These are phyloP conservation scores for Ocimum tenuiflorum DNA, from an alignment of 257 asterid species.

Conservation along the genomic window DNA sequence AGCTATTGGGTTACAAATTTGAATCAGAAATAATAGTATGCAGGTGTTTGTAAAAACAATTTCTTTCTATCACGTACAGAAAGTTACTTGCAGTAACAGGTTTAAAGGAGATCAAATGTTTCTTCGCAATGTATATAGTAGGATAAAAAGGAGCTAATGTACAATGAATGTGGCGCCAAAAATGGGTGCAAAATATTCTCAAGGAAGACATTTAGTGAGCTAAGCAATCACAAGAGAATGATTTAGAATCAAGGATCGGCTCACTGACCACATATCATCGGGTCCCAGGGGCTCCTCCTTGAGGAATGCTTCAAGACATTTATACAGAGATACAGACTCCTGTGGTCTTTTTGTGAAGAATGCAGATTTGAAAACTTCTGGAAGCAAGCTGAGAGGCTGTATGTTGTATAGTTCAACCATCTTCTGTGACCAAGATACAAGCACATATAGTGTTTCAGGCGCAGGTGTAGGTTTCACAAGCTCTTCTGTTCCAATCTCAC, in stretches of 20 bases:
- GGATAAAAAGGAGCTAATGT: background rate
- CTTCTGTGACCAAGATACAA: constrained; percentile 68
- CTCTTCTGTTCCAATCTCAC: constrained; percentile 53
- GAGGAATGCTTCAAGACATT: constrained; percentile 89
- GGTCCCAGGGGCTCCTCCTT: constrained; percentile 99
- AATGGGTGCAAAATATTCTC: background rate
- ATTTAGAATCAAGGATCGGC: constrained; percentile 14
- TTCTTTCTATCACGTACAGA: background rate
- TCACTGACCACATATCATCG: constrained; percentile 95
- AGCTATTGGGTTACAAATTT: background rate
- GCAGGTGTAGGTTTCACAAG: constrained; percentile 33
- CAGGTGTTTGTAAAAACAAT: background rate
- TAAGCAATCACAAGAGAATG: constrained; percentile 15
- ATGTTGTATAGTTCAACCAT: constrained; percentile 39
- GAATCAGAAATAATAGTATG: background rate
- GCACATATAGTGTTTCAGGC: constrained; percentile 49
- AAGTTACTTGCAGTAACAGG: background rate
- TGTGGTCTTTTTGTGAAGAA: constrained; percentile 58
- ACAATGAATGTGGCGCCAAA: constrained; percentile 6
- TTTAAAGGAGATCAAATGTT: background rate
- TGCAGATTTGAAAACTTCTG: constrained; percentile 73
- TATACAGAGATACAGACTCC: constrained; percentile 75
- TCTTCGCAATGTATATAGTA: background rate
- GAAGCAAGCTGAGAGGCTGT: constrained; percentile 48
- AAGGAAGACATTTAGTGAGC: background rate